These are phyloP conservation scores for Oryza rufipogon DNA, from an alignment of 176 grass and related monocot genomes.

Conservation along the genomic window DNA sequence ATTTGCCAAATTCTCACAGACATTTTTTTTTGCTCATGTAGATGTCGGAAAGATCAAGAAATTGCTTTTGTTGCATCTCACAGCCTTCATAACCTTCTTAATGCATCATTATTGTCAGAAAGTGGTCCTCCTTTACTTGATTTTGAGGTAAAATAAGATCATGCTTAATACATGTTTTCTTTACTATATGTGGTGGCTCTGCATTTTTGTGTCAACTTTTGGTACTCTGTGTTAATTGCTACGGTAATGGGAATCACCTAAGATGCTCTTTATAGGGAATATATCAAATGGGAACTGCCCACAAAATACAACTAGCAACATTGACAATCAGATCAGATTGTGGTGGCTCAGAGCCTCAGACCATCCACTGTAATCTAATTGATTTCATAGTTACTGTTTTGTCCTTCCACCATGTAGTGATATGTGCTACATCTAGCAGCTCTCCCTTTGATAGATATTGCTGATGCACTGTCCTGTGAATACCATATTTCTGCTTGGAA, in stretches of 20 bases:
- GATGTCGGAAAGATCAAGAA: constrained; percentile 92
- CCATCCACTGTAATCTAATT: neutral
- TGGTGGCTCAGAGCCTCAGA: neutral
- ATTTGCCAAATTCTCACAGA: constrained; percentile 22
- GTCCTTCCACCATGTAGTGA: neutral
- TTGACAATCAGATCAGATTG: neutral
- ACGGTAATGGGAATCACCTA: neutral
- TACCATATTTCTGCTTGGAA: constrained; percentile 7
- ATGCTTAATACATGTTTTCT: constrained; percentile 26
- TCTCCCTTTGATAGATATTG: constrained; percentile 13
- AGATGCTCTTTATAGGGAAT: neutral
- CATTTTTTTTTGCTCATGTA: constrained; percentile 49
- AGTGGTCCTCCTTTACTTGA: constrained; percentile 97
- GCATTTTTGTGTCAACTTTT: constrained; percentile 13
- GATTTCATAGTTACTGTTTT: neutral
- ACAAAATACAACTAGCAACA: constrained; percentile 9
- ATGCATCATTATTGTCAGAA: constrained; percentile 74
- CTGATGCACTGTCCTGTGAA: constrained; percentile 9
- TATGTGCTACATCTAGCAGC: neutral
- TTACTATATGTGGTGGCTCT: constrained; percentile 1
- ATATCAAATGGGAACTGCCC: neutral
- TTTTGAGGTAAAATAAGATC: constrained; percentile 80
- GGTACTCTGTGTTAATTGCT: neutral
- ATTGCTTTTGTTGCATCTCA: constrained; percentile 83
- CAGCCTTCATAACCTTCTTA: constrained; percentile 93